Base-by-base conservation (phyloP, 2,329 filamentous ascomycete species). In the Teratosphaeria nubilosa region DNA sequence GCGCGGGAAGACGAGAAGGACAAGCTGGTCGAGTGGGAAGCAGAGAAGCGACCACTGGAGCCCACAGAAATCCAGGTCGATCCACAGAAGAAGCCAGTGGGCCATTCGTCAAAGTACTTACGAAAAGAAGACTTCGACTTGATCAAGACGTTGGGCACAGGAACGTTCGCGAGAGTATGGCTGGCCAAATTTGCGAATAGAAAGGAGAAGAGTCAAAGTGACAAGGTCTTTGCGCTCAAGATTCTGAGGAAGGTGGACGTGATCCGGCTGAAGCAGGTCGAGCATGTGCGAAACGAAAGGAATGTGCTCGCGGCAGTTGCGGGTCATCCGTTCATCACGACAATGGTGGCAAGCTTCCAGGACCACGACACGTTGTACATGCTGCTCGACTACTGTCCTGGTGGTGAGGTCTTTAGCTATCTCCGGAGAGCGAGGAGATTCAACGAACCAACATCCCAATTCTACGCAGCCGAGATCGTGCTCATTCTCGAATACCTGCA, bases 321-420 rank as follows among this genome's bases (percentile, higher is more conserved):
- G 53, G 88, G 88, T 25, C 86, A 91, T 70, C 89, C 89, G 25
- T 94, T 92, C 74, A 91, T 94, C 70, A 91, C 89, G 56, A 86
- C 82, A 62, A 81, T 92, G 69, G 79, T 87, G 54, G 86, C 86
- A 60, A 90, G 88, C 64, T 94, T 92, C 76, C 85, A 89, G 69
- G 88, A 92, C 74, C 77, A 79, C 66, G 87, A 91, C 67, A 88
- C 86, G 20, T 77, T 92, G 51, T 92, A 92, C 71, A 88, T 92
- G 82, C 81, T 92, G 64, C 85, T 91, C 66, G 87, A 91, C 73
- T 91, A 91, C 72, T 86, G 90, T 64, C 88, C 87, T 56, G 88
- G 89, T 58, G 89, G 89, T 70, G 89, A 94, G 76, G 84, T 94
- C 45, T 92, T 94, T 73, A 90, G 84, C 66, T 92, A 92, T 68